A percentile compares a stretch with the other conserved stretches of the same genome.
phyloP scores from a whole-genome alignment of 179 eudicot species.

The Sideroxylon spinosum region DNA sequence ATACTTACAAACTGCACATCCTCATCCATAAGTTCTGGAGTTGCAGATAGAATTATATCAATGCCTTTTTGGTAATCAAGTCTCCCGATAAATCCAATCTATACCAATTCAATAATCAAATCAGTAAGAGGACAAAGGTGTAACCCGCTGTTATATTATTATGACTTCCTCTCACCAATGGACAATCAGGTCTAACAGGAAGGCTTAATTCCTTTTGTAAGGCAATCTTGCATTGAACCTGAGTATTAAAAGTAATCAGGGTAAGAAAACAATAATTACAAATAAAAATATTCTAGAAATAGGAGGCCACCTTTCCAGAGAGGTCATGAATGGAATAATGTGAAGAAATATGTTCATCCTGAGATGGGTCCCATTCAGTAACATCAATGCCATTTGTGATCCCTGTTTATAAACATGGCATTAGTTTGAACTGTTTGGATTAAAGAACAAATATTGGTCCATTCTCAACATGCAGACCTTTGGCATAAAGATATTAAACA shows the following conservation, averaged over 20 bases:
- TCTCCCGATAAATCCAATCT: constrained; percentile 99
- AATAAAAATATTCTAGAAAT: neutral
- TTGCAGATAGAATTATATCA: constrained; percentile 67
- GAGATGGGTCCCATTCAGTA: constrained; percentile 76
- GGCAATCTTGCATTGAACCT: constrained; percentile 76
- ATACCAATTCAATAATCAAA: constrained; percentile 13
- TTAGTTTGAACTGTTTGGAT: neutral
- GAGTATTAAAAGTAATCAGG: constrained; percentile 18
- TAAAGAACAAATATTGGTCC: neutral
- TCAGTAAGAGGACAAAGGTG: neutral
- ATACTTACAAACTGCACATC: constrained; percentile 89
- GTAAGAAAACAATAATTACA: constrained; percentile 8
- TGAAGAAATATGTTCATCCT: constrained; percentile 61
- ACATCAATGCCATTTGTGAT: constrained; percentile 80
- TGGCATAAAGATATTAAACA: neutral
- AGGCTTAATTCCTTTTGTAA: constrained; percentile 92
- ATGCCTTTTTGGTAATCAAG: constrained; percentile 95
- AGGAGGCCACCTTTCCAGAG: constrained; percentile 74
- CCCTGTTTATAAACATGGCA: constrained; percentile 38
- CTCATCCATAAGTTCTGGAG: constrained; percentile 74
- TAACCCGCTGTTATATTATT: neutral
- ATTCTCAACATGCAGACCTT: neutral
- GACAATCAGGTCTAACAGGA: constrained; percentile 78
- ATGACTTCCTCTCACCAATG: constrained; percentile 59
- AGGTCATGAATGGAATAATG: constrained; percentile 72